Evolutionary conservation across 1,284 basidiomycete species (phyloP).

Genomic region (Tetrapyrgos nigripes): DNA sequence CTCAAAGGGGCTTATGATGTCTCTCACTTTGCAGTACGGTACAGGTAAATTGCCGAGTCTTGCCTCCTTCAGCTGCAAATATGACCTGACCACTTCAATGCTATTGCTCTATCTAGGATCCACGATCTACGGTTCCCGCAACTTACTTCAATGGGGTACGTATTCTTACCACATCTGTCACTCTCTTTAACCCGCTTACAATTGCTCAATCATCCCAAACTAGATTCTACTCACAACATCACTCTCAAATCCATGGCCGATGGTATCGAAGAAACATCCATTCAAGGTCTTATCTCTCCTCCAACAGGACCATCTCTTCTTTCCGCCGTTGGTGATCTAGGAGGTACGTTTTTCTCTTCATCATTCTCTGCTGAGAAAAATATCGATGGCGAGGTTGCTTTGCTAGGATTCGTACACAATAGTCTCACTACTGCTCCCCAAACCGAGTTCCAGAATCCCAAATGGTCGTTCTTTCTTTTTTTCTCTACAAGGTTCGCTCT

Average conservation of each 20-base stretch:
- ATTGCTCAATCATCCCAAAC: conserved; percentile 57
- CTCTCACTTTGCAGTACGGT: not conserved
- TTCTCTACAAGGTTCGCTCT: no score
- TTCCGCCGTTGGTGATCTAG: conserved; percentile 65
- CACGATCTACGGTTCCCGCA: conserved; percentile 52
- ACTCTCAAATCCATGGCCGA: conserved; percentile 65
- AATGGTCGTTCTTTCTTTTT: conserved; percentile 38
- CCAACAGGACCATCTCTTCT: conserved; percentile 53
- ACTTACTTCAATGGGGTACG: not conserved
- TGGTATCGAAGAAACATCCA: conserved; percentile 68
- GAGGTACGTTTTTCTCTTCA: conserved; percentile 40
- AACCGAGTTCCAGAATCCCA: conserved; percentile 51
- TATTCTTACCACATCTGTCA: not conserved
- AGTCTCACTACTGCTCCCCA: conserved; percentile 52
- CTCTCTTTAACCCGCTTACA: no score
- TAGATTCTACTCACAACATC: conserved; percentile 63
- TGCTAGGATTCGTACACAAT: conserved; percentile 55
- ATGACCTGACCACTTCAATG: conserved; percentile 31
- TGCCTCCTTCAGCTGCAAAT: no score
- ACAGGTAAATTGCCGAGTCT: not conserved
- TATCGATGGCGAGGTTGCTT: not conserved
- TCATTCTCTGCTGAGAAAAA: not conserved
- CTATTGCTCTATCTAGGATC: conserved; percentile 47
- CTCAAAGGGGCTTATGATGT: not conserved
- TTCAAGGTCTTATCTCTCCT: conserved; percentile 35